Percentiles rank a stretch among this genome's conserved stretches.
These are phyloP conservation scores for Oxyria digyna DNA, from an alignment of 148 eudicot genomes.

Conservation along the genomic window DNA sequence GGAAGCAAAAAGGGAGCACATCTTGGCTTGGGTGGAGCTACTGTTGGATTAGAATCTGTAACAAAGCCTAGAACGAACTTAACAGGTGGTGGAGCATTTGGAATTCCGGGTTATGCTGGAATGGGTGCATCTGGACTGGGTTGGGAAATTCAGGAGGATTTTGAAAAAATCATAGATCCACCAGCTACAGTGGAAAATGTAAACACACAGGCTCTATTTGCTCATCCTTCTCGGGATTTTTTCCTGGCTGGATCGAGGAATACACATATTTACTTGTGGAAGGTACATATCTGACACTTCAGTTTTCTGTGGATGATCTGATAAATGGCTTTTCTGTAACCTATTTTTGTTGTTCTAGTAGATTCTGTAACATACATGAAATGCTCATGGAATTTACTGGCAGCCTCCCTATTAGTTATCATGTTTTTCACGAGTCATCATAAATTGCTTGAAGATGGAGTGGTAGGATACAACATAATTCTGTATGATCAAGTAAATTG, in stretches of 20 bases:
- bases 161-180: conserved; percentile 68
- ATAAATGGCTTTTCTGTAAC: background rate
- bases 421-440: background rate
- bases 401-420: background rate
- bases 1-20: conserved; percentile 52
- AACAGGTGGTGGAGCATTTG: conserved; percentile 58
- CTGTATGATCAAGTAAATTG: background rate
- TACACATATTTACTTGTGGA: conserved; percentile 88
- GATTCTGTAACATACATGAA: background rate
- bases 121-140: conserved; percentile 63
- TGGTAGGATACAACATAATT: background rate
- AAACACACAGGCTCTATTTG: conserved; percentile 60
- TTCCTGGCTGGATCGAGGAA: conserved; percentile 92
- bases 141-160: conserved; percentile 80
- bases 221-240: conserved; percentile 87
- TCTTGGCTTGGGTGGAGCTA: conserved; percentile 84
- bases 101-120: conserved; percentile 68
- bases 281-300: conserved; percentile 34
- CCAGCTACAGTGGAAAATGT: conserved; percentile 71
- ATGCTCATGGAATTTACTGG: background rate
- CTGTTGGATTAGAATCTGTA: conserved; percentile 43
- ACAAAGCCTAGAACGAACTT: conserved; percentile 40
- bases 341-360: background rate
- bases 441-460: background rate
- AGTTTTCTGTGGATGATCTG: background rate